phyloP scores from a whole-genome alignment of 768 basidiomycete genomes.

The Lactifluus rugatus region DNA sequence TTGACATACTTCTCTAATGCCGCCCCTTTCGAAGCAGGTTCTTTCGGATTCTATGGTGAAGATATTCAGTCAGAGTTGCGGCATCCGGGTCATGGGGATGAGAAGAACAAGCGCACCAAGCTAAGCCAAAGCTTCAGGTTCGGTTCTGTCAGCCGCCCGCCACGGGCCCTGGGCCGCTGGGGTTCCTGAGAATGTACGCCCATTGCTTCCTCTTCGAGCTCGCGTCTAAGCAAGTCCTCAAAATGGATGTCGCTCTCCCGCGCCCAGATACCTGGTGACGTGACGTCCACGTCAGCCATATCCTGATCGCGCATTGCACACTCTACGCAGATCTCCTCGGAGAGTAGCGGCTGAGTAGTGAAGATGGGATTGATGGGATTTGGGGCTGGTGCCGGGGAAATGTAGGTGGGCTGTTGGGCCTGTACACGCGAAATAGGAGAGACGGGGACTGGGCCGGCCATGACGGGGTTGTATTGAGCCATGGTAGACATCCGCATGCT shows the following conservation, averaged over 20 bases:
- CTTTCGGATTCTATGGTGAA: constrained; percentile 68
- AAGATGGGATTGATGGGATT: constrained; percentile 54
- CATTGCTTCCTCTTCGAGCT: constrained; percentile 54
- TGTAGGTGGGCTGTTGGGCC: constrained; percentile 69
- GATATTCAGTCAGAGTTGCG: background rate
- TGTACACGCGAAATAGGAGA: constrained; percentile 58
- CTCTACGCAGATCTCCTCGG: constrained; percentile 85
- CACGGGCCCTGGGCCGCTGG: constrained; percentile 50
- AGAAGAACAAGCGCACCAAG: constrained; percentile 41
- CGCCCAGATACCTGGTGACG: constrained; percentile 81
- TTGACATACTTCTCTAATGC: constrained; percentile 77
- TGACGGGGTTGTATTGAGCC: constrained; percentile 7
- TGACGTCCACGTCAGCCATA: constrained; percentile 91
- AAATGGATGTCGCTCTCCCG: constrained; percentile 77
- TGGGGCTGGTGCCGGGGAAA: constrained; percentile 43
- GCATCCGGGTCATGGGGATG: background rate
- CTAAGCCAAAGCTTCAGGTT: constrained; percentile 75
- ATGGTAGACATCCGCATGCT: constrained; percentile 8
- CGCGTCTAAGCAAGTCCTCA: constrained; percentile 65
- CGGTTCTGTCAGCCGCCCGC: constrained; percentile 62
- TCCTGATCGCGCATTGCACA: constrained; percentile 99
- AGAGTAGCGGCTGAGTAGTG: constrained; percentile 37
- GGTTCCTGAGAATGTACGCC: constrained; percentile 46
- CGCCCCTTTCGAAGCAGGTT: constrained; percentile 76
- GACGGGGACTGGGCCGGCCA: constrained; percentile 44